phyloP scores from a whole-genome alignment of 2,329 filamentous ascomycete species.

The Penicillium sp. region DNA sequence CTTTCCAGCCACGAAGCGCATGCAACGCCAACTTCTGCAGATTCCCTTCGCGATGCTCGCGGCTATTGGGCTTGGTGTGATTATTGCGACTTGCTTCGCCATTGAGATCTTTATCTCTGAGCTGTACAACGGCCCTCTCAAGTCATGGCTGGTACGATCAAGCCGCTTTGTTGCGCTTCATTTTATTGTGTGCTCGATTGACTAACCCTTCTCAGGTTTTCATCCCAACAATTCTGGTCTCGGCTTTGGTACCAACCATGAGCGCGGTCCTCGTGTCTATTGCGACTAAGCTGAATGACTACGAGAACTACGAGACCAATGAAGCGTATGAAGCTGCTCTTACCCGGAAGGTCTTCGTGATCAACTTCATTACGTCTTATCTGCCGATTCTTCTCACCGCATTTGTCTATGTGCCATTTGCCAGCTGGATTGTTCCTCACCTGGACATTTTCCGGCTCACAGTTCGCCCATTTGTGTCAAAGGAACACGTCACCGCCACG shows the following conservation, averaged over 20 bases:
- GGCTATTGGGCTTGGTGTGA: conserved; percentile 65
- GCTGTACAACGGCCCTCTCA: conserved; percentile 85
- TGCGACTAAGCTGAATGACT: conserved; percentile 70
- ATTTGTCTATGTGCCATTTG: conserved; percentile 93
- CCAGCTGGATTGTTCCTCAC: conserved; percentile 75
- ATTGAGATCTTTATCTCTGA: conserved; percentile 97
- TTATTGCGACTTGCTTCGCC: conserved; percentile 84
- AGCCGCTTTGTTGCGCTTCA: background rate
- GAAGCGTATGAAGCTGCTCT: conserved; percentile 77
- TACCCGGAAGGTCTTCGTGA: conserved; percentile 90
- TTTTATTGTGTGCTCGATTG: conserved; percentile 1
- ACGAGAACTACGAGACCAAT: conserved; percentile 89
- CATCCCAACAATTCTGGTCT: conserved; percentile 80
- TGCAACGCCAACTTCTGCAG: conserved; percentile 78
- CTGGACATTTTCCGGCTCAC: conserved; percentile 79
- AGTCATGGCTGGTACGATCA: conserved; percentile 66
- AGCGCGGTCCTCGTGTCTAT: conserved; percentile 73
- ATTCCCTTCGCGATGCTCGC: conserved; percentile 82
- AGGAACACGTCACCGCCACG: conserved; percentile 64
- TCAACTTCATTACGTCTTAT: conserved; percentile 97
- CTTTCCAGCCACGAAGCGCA: conserved; percentile 69
- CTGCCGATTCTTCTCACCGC: conserved; percentile 83
- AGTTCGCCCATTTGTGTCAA: conserved; percentile 67
- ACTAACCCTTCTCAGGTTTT: conserved; percentile 56
- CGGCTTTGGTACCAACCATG: conserved; percentile 72